These are phyloP conservation scores for Paradendryphiella salina DNA, from an alignment of 2,329 filamentous ascomycete genomes.

Conservation along the genomic window DNA sequence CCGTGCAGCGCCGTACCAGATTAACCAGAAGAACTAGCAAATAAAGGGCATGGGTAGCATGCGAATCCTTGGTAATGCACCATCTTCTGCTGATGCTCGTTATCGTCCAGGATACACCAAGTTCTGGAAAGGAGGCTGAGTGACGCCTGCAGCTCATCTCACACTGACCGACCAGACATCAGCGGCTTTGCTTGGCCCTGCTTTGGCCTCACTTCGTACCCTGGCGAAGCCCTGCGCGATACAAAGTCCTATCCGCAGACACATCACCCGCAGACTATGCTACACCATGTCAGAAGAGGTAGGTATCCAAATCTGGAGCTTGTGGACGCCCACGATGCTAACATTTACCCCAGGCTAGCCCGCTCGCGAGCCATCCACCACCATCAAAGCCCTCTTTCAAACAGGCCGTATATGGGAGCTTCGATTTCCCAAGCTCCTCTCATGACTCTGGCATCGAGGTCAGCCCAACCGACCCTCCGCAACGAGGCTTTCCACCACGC, in stretches of 20 bases:
- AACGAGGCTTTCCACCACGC: constrained; percentile 15
- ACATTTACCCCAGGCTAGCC: constrained; percentile 9
- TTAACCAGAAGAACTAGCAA: no score
- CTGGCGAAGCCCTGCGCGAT: background rate
- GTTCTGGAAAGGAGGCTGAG: constrained; percentile 18
- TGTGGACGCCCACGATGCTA: constrained; percentile 1
- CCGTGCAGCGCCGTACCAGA: background rate
- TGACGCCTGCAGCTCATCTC: constrained; percentile 9
- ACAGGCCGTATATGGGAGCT: constrained; percentile 20
- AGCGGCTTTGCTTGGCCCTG: constrained; percentile 3
- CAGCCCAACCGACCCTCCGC: constrained; percentile 12
- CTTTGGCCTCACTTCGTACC: background rate
- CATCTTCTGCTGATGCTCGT: background rate
- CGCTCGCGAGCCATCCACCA: constrained; percentile 3
- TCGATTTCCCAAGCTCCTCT: constrained; percentile 6
- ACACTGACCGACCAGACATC: constrained; percentile 4
- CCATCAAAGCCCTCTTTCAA: constrained; percentile 4
- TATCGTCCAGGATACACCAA: constrained; percentile 7
- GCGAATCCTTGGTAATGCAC: background rate
- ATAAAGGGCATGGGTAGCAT: background rate
- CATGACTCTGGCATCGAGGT: constrained; percentile 20
- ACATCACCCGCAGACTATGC: constrained; percentile 9
- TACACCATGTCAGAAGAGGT: constrained; percentile 25
- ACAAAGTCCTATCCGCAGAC: background rate
- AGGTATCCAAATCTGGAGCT: background rate